Evolutionary conservation across 768 basidiomycete species (phyloP).

Genomic region (Agaricus subrufescens): DNA sequence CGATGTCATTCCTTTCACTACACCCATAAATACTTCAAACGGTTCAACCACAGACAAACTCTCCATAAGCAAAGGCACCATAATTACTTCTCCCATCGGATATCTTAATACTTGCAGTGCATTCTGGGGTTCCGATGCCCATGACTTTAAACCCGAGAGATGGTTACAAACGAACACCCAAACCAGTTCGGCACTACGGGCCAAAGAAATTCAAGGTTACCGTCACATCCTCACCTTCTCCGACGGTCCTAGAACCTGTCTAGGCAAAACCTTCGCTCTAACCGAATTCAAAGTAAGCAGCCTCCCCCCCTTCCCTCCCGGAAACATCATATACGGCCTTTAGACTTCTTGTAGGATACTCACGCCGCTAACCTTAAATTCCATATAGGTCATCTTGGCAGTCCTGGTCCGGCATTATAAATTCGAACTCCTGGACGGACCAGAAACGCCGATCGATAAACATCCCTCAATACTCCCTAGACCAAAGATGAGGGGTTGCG

Average conservation of each 20-base stretch:
- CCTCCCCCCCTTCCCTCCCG: background rate
- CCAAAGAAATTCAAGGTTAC: conserved; percentile 42
- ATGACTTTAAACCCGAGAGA: conserved; percentile 57
- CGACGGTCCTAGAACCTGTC: conserved; percentile 46
- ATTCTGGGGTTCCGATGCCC: conserved; percentile 59
- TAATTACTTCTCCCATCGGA: conserved; percentile 36
- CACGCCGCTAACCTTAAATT: too few species aligned
- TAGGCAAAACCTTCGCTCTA: conserved; percentile 45
- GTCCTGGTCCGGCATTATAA: conserved; percentile 38
- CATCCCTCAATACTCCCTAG: conserved; percentile 31
- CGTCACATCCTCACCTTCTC: conserved; percentile 47
- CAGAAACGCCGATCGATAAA: conserved; percentile 29
- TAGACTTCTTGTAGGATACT: too few species aligned
- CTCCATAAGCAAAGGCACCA: conserved; percentile 42
- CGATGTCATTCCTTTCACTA: conserved; percentile 53
- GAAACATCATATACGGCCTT: too few species aligned
- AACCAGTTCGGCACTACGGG: conserved; percentile 14
- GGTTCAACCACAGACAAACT: conserved; percentile 37
- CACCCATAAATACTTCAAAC: conserved; percentile 37
- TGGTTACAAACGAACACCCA: conserved; percentile 40
- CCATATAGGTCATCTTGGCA: conserved; percentile 33
- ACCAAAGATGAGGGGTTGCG: conserved; percentile 33
- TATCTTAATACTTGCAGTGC: conserved; percentile 45
- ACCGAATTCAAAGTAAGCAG: conserved; percentile 35
- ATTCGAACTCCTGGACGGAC: conserved; percentile 37